A percentile compares a stretch with the other conserved stretches of the same genome.
Conservation (phyloP, 768 basidiomycete genomes). For the Stropharia rugosoannulata region DNA sequence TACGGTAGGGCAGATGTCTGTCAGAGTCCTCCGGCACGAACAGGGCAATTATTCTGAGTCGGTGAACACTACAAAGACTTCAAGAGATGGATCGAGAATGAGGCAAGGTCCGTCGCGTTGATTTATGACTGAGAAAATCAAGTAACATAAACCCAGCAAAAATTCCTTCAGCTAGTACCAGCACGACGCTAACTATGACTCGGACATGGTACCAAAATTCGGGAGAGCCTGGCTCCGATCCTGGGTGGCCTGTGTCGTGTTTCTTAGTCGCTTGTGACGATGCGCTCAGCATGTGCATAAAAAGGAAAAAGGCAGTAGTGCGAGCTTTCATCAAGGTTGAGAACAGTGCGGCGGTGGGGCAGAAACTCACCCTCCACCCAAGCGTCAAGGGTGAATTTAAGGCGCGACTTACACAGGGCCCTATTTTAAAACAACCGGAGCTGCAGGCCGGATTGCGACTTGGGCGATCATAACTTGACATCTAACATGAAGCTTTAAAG, state of each 20-base stretch:
- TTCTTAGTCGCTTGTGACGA: slow-evolving; percentile 14
- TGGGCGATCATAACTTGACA: no score
- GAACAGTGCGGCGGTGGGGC: not conserved
- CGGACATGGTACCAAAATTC: slow-evolving; percentile 80
- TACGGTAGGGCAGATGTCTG: no score
- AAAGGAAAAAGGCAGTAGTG: slow-evolving; percentile 16
- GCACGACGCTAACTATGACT: slow-evolving; percentile 53
- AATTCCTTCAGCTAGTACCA: slow-evolving; percentile 86
- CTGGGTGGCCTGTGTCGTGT: slow-evolving; percentile 23
- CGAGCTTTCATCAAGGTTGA: slow-evolving; percentile 17
- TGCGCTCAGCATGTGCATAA: slow-evolving; percentile 17
- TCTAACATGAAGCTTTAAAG: no score
- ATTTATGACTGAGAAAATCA: no score
- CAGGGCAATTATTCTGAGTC: no score
- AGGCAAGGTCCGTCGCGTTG: no score
- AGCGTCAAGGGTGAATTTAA: not conserved
- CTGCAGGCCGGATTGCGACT: no score
- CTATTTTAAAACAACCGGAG: no score
- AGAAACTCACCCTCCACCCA: not conserved
- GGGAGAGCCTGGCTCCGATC: slow-evolving; percentile 46
- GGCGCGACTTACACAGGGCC: not conserved
- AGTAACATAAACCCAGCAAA: slow-evolving; percentile 99
- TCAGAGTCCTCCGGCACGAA: no score
- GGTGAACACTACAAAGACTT: no score
- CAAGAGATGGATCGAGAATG: no score